These are phyloP conservation scores for Pleurotus pulmonarius DNA, from an alignment of 768 basidiomycete genomes.

Conservation along the genomic window DNA sequence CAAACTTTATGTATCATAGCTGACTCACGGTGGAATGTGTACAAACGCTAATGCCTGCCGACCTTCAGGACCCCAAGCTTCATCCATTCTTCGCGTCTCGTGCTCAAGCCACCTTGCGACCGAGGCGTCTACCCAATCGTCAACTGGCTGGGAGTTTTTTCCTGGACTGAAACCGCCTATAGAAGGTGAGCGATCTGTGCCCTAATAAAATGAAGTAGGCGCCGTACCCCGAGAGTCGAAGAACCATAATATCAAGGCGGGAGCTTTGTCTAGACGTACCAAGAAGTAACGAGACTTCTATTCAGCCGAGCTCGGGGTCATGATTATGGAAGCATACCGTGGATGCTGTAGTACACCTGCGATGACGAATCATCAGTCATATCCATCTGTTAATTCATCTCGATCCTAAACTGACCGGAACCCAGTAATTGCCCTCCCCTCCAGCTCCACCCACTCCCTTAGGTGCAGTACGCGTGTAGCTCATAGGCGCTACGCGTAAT, in stretches of 20 bases:
- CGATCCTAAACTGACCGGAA: conserved; percentile 44
- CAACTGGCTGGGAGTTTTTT: conserved; percentile 38
- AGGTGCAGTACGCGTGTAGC: conserved; percentile 62
- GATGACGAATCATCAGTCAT: no score
- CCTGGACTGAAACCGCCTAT: conserved; percentile 49
- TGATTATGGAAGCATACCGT: neutral
- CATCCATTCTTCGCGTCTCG: conserved; percentile 52
- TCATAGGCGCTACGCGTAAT: conserved; percentile 47
- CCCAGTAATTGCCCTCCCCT: conserved; percentile 75
- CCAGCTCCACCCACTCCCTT: conserved; percentile 57
- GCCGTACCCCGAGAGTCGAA: conserved; percentile 68
- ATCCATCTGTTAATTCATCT: no score
- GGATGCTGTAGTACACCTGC: no score
- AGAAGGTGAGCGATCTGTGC: neutral
- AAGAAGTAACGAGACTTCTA: neutral
- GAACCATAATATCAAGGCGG: conserved; percentile 66
- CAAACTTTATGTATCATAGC: neutral
- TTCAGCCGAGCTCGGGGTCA: no score
- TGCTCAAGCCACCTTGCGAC: conserved; percentile 59
- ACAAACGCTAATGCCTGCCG: conserved; percentile 67
- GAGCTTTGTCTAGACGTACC: conserved; percentile 32
- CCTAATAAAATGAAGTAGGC: neutral
- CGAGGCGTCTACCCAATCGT: conserved; percentile 66
- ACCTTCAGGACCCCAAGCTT: conserved; percentile 50
- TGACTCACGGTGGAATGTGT: conserved; percentile 66